Evolutionary conservation across 73 alveolate genomes (phyloP), one percentile per base, ranked within the genome.

Genomic region (Symbiodinium natans): DNA sequence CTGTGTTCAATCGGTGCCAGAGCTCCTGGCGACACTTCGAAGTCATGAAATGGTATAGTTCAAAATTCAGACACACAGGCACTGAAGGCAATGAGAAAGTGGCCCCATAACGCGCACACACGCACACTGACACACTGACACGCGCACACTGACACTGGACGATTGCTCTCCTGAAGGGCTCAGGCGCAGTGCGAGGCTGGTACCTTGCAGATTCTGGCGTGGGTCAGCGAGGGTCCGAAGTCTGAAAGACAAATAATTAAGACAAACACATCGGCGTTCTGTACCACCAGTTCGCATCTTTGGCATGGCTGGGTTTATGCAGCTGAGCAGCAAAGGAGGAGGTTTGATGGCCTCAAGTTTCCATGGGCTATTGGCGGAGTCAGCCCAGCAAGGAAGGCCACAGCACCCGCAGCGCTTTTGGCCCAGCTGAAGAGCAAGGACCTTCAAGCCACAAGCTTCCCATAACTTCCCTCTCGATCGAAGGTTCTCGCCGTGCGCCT

Each of bases 1-100:
- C 95, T 83, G 73, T 88, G 95, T 13, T 59, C 95, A 56, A 88
- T 83, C 34, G 95, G 95, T 36, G 95, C 68, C 95, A 88, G 41
- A 38, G 95, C 95, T 38, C 95, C 95, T 52, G 71, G 71, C 71
- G 3, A 29, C 15, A 52, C 23, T 5, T 11, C 15, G 6, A 52
- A 52, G 71, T 8, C 15, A 52, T n/a, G n/a, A n/a, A n/a, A 52
- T 7, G n/a, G n/a, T n/a, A n/a, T n/a, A n/a, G n/a, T 52, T 15
- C 59, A 46, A 1, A 21, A 43, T 21, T 46, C 25, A 46, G 59
- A 46, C 59, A 13, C n/a, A 43, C 56, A 43, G 59, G 71, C 71
- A 29, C 71, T 52, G 2, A 52, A 8, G 71, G 71, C 56, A 43
- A 29, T 29, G 31, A 6, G 19, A 43, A 43, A 43, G 56, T 43